Conservation (phyloP, 495 filamentous ascomycete genomes). For the Cercophora samala region DNA sequence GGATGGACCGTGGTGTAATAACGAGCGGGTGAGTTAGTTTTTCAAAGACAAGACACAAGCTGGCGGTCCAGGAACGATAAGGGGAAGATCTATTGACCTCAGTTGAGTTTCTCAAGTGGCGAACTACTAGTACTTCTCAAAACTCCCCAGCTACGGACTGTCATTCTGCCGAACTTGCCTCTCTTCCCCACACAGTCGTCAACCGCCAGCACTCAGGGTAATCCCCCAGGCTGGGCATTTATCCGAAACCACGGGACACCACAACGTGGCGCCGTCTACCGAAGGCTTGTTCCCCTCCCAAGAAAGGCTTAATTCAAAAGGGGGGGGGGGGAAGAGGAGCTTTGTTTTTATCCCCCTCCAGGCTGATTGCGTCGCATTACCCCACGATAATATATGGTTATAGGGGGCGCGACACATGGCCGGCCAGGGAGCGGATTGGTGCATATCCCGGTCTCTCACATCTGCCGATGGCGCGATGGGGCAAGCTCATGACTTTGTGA, state of each 20-base stretch:
- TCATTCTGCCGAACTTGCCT: not conserved
- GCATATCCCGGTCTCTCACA: not conserved
- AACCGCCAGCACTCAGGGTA: not conserved
- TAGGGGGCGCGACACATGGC: slow-evolving; percentile 25
- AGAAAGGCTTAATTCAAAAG: slow-evolving; percentile 7
- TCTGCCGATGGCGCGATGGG: not conserved
- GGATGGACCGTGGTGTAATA: no score
- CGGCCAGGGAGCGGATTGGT: not conserved
- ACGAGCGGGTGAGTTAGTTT: no score
- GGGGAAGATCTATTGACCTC: no score
- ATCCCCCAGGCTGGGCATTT: slow-evolving; percentile 1
- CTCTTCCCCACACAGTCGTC: not conserved
- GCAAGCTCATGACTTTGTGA: not conserved
- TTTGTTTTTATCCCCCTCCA: slow-evolving; percentile 16
- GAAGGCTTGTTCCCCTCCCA: not conserved
- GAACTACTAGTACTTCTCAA: no score
- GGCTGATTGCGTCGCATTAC: slow-evolving; percentile 31
- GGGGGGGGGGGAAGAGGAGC: no score
- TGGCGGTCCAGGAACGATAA: no score
- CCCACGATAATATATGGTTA: slow-evolving; percentile 26
- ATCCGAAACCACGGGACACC: slow-evolving; percentile 1
- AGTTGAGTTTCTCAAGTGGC: no score
- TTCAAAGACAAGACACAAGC: no score
- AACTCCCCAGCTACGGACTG: no score
- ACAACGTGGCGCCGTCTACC: not conserved